phyloP scores from a whole-genome alignment of 2,329 filamentous ascomycete species.

The Fusarium sp. region DNA sequence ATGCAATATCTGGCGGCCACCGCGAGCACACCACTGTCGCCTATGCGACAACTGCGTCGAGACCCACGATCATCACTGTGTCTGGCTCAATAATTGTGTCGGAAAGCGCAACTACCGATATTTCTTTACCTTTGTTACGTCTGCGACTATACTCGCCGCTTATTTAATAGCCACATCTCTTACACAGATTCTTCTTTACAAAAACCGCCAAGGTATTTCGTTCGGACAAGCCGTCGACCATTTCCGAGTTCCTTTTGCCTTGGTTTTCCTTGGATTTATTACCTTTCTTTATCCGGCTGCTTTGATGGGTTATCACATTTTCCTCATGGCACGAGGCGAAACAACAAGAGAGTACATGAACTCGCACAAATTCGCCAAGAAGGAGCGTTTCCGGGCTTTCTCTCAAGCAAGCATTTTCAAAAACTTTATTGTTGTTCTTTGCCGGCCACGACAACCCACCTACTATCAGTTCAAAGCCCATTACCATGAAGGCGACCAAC shows the following conservation, averaged over 20 bases:
- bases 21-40: slow-evolving; percentile 94
- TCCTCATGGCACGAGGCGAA: slow-evolving; percentile 89
- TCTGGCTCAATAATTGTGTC: slow-evolving; percentile 99
- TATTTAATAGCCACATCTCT: slow-evolving; percentile 82
- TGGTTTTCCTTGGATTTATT: slow-evolving; percentile 85
- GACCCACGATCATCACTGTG: slow-evolving; percentile 97
- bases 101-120: slow-evolving; percentile 97
- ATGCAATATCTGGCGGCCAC: slow-evolving; percentile 96
- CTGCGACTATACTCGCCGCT: slow-evolving; percentile 78
- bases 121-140: slow-evolving; percentile 91
- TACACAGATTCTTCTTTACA: slow-evolving; percentile 83
- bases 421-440: slow-evolving; percentile 86
- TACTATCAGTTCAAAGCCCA: slow-evolving; percentile 87
- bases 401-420: slow-evolving; percentile 78
- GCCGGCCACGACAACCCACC: slow-evolving; percentile 84
- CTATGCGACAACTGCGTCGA: slow-evolving; percentile 98
- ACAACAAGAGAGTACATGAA: slow-evolving; percentile 97
- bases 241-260: slow-evolving; percentile 85
- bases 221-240: slow-evolving; percentile 76
- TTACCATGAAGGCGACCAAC: slow-evolving; percentile 85
- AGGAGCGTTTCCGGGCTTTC: slow-evolving; percentile 91
- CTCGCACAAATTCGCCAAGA: slow-evolving; percentile 92
- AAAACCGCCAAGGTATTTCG: slow-evolving; percentile 68
- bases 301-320: slow-evolving; percentile 88
- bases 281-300: slow-evolving; percentile 83